Evolutionary conservation across 352 stramenopile genomes (phyloP), one percentile per base, ranked within the genome.

Genomic region (Elongisporangium prolatum): DNA sequence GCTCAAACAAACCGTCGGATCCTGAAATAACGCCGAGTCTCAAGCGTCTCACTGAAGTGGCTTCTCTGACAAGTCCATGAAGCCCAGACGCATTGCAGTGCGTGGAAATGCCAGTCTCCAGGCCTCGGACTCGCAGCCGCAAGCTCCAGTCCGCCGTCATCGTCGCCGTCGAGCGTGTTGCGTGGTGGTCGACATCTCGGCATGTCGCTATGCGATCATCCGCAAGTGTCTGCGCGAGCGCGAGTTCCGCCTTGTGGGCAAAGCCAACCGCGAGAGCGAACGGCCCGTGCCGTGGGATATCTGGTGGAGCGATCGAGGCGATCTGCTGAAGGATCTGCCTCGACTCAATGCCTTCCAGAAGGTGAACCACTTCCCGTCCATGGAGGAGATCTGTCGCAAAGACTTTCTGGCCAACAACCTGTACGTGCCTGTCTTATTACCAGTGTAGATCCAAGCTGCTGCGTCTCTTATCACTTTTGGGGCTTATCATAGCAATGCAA

Each of bases 351-450:
- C 72, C 2, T 81, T 81, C 56, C 72, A 81, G 56, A 81, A 81
- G 53, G 57, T 81, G 20, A 81, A 81, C 60, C 72, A 81, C 53
- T 81, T 81, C 37, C 72, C 72, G n/a, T 74, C 68, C 48, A 81
- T 81, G 72, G 69, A 81, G 52, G 72, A 81, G 61, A 81, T 81
- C 60, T 81, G 72, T 52, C 69, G 72, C 63, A 81, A 81, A 25
- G 72, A 81, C 57, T 81, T 81, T 52, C 60, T 81, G 48, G 69
- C 72, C 57, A 77, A 77, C 55, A 75, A 81, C 54, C 67, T 81
- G 71, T 80, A 56, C 21, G 68, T 66, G 3, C 14, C 4, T n/a
- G n/a, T n/a, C n/a, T n/a, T n/a, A n/a, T n/a, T n/a, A n/a, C n/a
- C n/a, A n/a, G n/a, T n/a, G n/a, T n/a, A n/a, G n/a, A n/a, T n/a